Base-by-base conservation (phyloP, 2,329 filamentous ascomycete species). In the Xylariaceae sp. region DNA sequence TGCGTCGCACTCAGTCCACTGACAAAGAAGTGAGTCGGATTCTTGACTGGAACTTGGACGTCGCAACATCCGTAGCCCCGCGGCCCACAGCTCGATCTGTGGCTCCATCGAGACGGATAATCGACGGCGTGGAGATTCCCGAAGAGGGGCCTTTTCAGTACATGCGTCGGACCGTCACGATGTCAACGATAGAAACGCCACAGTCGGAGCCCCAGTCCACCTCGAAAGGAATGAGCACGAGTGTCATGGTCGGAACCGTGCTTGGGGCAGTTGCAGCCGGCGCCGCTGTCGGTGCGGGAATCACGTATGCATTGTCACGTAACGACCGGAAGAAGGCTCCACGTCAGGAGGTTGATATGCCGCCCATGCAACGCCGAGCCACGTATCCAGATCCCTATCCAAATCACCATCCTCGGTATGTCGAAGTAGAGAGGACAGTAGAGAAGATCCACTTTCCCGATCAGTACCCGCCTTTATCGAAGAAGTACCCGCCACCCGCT, bases 211-310 rank as follows among this genome's bases (percentile, higher is more conserved):
- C 50, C 17, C 31, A 46, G 40, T 28, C 56, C 16, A 19, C 42
- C 12, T 47, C 57, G 18, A 59, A 59, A 46, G 60, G 59, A 13
- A 39, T 59, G 14, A 55, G 75, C 55, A 71, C 66, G 47, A 85
- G 85, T 59, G 81, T 83, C 17, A 77, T 92, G 40, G 78, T 94
- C 42, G 88, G 90, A 7, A 87, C 88, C 7, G 75, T 95, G 11
- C 77, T 96, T 45, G 90, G 89, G 41, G 89, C 88, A 39, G 61
- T 64, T 31, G 89, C 89, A 14, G 89, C 89, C 16, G 88, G 88
- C 38, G 88, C 86, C 34, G 88, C 87, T 10, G 75, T 89, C 39
- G 87, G 73, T 13, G 75, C 74, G 19, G 75, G 74, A n/a, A 55
- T 81, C 18, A 76, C 89, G 10, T 96, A 94, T 70, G 84, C 83